phyloP scores from a whole-genome alignment of 2,329 filamentous ascomycete species.

The Trichoderma hamatum region DNA sequence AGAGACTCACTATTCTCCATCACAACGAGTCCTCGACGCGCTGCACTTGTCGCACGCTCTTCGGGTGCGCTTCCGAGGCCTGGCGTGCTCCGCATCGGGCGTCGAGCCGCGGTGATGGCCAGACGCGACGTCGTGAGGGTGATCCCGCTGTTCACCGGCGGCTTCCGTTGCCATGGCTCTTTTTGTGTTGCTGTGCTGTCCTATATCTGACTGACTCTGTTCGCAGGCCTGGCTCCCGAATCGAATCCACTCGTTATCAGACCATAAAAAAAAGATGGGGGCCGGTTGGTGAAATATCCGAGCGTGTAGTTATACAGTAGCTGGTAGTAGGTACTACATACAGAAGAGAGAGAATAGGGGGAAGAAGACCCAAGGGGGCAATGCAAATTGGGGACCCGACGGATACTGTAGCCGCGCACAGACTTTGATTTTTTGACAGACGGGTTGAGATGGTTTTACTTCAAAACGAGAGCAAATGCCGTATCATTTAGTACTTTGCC shows the following conservation, averaged over 20 bases:
- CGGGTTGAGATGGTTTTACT: background rate
- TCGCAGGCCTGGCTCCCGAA: background rate
- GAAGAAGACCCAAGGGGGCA: background rate
- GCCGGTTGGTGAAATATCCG: slow-evolving; percentile 13
- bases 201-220: background rate
- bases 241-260: slow-evolving; percentile 4
- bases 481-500: slow-evolving; percentile 5
- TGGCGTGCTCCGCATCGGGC: slow-evolving; percentile 32
- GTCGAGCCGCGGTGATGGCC: background rate
- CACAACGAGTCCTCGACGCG: slow-evolving; percentile 46
- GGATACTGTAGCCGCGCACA: slow-evolving; percentile 4
- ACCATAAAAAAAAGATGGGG: slow-evolving; percentile 15
- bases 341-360: background rate
- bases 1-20: slow-evolving; percentile 47
- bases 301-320: background rate
- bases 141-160: slow-evolving; percentile 24
- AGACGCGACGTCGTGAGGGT: background rate
- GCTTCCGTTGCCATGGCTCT: slow-evolving; percentile 21
- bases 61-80: slow-evolving; percentile 37
- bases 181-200: background rate
- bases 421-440: background rate
- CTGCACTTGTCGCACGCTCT: slow-evolving; percentile 43
- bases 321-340: background rate
- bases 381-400: slow-evolving; percentile 13
- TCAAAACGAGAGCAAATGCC: background rate